Conservation (phyloP, 805 yeast genomes). For the Schwanniomyces polymorphus region DNA sequence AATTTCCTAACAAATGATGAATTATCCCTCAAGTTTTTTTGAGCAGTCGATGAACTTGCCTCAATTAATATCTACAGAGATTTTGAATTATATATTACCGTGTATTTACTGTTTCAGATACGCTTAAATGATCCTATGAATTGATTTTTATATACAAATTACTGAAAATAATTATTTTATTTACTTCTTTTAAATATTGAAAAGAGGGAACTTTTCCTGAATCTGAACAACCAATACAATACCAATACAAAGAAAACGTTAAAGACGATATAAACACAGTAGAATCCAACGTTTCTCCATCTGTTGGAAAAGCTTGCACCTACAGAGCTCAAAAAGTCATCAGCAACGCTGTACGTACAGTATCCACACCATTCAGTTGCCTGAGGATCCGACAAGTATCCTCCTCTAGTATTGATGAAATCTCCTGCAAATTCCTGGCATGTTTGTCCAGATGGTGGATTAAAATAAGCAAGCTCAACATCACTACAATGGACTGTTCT, state of each 20-base stretch:
- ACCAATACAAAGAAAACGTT: slow-evolving; percentile 43
- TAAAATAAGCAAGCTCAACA: slow-evolving; percentile 24
- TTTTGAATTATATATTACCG: too few relatives aligned
- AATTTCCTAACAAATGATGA: too few relatives aligned
- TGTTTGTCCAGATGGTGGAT: slow-evolving; percentile 55
- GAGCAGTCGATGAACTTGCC: too few relatives aligned
- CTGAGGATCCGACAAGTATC: slow-evolving; percentile 56
- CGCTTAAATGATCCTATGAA: too few relatives aligned
- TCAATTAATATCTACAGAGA: too few relatives aligned
- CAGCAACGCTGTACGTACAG: slow-evolving; percentile 47
- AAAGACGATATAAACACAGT: slow-evolving; percentile 56
- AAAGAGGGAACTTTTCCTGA: background rate
- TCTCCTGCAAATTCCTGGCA: slow-evolving; percentile 55
- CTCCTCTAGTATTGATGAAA: slow-evolving; percentile 45
- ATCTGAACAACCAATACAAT: background rate
- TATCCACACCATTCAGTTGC: slow-evolving; percentile 50
- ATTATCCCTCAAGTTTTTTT: too few relatives aligned
- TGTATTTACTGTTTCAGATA: too few relatives aligned
- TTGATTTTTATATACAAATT: too few relatives aligned
- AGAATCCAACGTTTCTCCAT: slow-evolving; percentile 69
- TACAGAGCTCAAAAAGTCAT: slow-evolving; percentile 44
- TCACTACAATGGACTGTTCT: slow-evolving; percentile 40
- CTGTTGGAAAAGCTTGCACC: slow-evolving; percentile 44
- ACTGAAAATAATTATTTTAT: too few relatives aligned
- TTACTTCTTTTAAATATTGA: background rate